phyloP scores from a whole-genome alignment of 2,329 filamentous ascomycete genomes.

The Pseudogymnoascus sp. region DNA sequence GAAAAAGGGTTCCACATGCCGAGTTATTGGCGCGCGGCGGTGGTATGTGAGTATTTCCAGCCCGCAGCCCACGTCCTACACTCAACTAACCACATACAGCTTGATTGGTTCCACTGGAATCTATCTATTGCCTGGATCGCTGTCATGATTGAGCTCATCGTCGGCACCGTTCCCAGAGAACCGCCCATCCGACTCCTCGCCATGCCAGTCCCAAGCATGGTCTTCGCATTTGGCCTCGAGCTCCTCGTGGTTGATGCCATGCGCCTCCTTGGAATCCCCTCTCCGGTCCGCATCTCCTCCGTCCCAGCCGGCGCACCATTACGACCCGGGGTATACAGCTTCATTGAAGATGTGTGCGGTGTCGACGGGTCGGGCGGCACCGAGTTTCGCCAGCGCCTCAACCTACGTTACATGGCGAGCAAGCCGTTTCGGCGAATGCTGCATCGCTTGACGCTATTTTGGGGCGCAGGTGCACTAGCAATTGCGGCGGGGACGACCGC shows the following conservation, averaged over 20 bases:
- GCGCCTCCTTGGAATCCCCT: constrained; percentile 36
- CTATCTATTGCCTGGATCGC: constrained; percentile 46
- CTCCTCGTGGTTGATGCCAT: constrained; percentile 42
- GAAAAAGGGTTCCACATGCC: constrained; percentile 44
- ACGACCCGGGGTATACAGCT: constrained; percentile 45
- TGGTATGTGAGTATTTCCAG: constrained; percentile 27
- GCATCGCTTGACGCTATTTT: constrained; percentile 43
- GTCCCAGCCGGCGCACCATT: constrained; percentile 42
- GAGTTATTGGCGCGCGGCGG: constrained; percentile 40
- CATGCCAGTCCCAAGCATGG: constrained; percentile 44
- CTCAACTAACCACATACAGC: constrained; percentile 26
- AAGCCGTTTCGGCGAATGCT: constrained; percentile 46
- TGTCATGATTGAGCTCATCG: constrained; percentile 48
- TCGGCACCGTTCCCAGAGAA: constrained; percentile 19
- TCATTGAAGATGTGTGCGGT: constrained; percentile 47
- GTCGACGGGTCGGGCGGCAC: constrained; percentile 46
- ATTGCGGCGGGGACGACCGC: neutral
- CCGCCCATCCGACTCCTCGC: constrained; percentile 42
- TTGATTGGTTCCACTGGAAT: constrained; percentile 53
- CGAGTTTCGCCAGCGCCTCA: constrained; percentile 43
- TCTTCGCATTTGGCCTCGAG: constrained; percentile 44
- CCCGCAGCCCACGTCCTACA: neutral
- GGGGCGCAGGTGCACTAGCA: constrained; percentile 30
- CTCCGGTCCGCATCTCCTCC: constrained; percentile 44
- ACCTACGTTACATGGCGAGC: constrained; percentile 44